Percentiles rank a stretch among this genome's conserved stretches.
Evolutionary conservation across 345 rosid genomes (phyloP).

Genomic region (Brassica rapa): DNA sequence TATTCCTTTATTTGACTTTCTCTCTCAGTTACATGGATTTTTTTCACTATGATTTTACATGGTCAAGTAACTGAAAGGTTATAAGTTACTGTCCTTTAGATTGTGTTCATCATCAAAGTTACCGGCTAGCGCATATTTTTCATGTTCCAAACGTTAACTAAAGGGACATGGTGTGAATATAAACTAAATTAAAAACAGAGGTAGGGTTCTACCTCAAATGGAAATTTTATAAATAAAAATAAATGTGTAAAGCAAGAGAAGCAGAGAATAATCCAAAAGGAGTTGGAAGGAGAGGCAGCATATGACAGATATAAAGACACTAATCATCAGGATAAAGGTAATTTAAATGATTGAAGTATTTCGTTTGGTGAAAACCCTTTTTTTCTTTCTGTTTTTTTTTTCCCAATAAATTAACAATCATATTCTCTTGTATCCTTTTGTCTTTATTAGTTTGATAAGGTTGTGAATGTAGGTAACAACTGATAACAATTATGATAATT

Average conservation of each 20-base stretch:
- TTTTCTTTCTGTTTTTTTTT: background rate
- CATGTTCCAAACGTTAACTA: constrained; percentile 4
- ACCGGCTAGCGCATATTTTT: background rate
- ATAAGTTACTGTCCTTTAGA: background rate
- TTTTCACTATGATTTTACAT: background rate
- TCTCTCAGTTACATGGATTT: constrained; percentile 1
- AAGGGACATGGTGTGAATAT: constrained; percentile 4
- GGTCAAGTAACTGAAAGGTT: background rate
- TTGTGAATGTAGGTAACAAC: constrained; percentile 36
- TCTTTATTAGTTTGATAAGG: constrained; percentile 30
- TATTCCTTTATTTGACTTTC: background rate
- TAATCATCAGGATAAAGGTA: constrained; percentile 37
- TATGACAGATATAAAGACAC: constrained; percentile 47
- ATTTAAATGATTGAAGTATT: constrained; percentile 34
- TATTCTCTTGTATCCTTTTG: constrained; percentile 37
- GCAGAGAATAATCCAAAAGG: constrained; percentile 44
- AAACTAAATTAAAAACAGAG: background rate
- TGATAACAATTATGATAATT: constrained; percentile 15
- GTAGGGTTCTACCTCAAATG: constrained; percentile 16
- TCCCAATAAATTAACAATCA: background rate
- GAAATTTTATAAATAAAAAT: constrained; percentile 12
- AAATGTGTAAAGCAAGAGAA: constrained; percentile 13
- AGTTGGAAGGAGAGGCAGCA: constrained; percentile 42
- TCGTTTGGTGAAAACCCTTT: constrained; percentile 39
- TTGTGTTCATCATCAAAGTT: constrained; percentile 1